A percentile compares a stretch with the other conserved stretches of the same genome.
Evolutionary conservation across 306 rosid genomes (phyloP).

Genomic region (Corylus avellana): DNA sequence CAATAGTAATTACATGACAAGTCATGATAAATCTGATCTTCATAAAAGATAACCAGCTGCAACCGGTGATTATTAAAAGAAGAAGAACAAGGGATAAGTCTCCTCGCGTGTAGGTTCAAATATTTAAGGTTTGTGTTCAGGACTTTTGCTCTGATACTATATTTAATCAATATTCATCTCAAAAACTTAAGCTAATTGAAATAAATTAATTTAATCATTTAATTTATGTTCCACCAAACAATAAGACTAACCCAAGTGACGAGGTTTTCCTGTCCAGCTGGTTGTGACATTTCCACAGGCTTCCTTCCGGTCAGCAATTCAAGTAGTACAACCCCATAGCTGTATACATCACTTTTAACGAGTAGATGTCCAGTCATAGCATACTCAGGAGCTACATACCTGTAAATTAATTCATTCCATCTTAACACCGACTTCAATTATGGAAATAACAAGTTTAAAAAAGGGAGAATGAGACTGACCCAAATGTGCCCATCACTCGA

Average conservation of each 20-base stretch:
- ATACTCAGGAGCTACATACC: constrained; percentile 99
- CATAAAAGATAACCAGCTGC: constrained; percentile 6
- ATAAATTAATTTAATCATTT: too few relatives aligned
- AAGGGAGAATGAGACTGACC: constrained; percentile 55
- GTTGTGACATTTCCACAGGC: constrained; percentile 97
- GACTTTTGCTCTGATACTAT: too few relatives aligned
- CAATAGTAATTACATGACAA: constrained; percentile 9
- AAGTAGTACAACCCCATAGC: constrained; percentile 93
- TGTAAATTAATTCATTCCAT: constrained; percentile 39
- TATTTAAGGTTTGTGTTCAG: too few relatives aligned
- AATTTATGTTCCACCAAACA: too few relatives aligned
- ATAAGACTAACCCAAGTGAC: constrained; percentile 86
- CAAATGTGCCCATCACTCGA: constrained; percentile 99
- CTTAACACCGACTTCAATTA: constrained; percentile 23
- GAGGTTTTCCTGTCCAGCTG: constrained; percentile 92
- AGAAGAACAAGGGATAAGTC: constrained; percentile 13
- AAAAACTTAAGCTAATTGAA: too few relatives aligned
- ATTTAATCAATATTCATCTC: too few relatives aligned
- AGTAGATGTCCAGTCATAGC: constrained; percentile 97
- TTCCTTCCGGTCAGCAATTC: constrained; percentile 89
- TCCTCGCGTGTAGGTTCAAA: too few relatives aligned
- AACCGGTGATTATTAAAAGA: constrained; percentile 14
- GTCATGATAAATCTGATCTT: neutral
- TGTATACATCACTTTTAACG: constrained; percentile 95
- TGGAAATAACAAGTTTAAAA: constrained; percentile 20